Evolutionary conservation across 805 yeast genomes (phyloP).

Genomic region (Sugiyamaella boreocaroliniensis): DNA sequence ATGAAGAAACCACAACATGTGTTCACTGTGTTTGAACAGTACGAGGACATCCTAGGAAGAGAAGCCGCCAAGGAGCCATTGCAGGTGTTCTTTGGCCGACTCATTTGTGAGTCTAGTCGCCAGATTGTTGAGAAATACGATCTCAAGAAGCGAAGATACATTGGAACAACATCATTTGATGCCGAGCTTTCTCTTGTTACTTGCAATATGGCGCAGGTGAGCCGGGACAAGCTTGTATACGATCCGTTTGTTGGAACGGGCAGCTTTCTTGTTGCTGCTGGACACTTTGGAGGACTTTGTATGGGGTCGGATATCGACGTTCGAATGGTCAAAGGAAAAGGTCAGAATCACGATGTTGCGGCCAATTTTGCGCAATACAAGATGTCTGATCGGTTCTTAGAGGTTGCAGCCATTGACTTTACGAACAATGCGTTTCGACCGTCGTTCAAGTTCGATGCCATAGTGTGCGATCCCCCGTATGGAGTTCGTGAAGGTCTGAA

Average conservation of each 20-base stretch:
- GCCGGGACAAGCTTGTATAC: slow-evolving; percentile 58
- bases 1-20: slow-evolving; percentile 69
- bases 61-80: slow-evolving; percentile 43
- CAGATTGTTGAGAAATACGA: slow-evolving; percentile 72
- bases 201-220: slow-evolving; percentile 77
- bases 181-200: slow-evolving; percentile 85
- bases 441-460: slow-evolving; percentile 61
- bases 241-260: slow-evolving; percentile 99
- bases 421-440: slow-evolving; percentile 77
- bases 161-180: slow-evolving; percentile 95
- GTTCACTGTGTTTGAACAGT: slow-evolving; percentile 72
- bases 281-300: slow-evolving; percentile 71
- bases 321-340: slow-evolving; percentile 66
- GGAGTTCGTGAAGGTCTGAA: slow-evolving; percentile 95
- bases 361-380: slow-evolving; percentile 73
- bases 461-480: slow-evolving; percentile 95
- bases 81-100: slow-evolving; percentile 68
- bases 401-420: slow-evolving; percentile 86
- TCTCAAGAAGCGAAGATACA: slow-evolving; percentile 72
- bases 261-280: slow-evolving; percentile 83
- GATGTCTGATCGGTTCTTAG: slow-evolving; percentile 52
- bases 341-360: slow-evolving; percentile 43
- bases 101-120: slow-evolving; percentile 57
- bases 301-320: slow-evolving; percentile 91
- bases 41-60: slow-evolving; percentile 37